Conservation (phyloP, 495 filamentous ascomycete genomes). For the Podospora sp. region DNA sequence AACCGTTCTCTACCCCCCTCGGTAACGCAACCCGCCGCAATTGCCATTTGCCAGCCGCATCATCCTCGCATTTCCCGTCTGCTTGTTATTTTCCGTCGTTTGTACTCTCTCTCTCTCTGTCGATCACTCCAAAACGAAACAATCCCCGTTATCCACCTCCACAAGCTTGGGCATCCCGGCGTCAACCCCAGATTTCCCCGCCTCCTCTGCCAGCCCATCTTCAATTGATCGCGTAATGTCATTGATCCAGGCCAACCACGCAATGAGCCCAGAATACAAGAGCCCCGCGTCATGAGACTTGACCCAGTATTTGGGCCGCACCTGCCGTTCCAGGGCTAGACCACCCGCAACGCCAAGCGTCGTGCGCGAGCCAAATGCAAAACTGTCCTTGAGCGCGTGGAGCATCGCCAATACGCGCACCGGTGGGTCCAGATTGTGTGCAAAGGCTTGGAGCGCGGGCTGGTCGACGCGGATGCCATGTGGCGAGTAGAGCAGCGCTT, state of each 20-base stretch:
- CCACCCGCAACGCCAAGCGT: neutral
- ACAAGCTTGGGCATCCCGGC: neutral
- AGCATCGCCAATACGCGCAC: neutral
- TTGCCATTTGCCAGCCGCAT: too few species aligned
- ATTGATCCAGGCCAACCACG: neutral
- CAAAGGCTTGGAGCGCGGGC: neutral
- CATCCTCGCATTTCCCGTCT: too few species aligned
- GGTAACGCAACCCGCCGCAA: too few species aligned
- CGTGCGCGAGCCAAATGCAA: neutral
- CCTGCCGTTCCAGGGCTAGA: neutral
- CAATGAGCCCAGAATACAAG: neutral
- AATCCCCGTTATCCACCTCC: constrained; percentile 71
- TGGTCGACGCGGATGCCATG: constrained; percentile 6
- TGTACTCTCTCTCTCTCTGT: constrained; percentile 6
- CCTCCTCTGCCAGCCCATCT: neutral
- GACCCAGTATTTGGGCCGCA: neutral
- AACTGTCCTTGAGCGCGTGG: constrained; percentile 1
- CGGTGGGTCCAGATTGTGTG: neutral
- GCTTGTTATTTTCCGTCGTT: too few species aligned
- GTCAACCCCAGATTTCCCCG: neutral
- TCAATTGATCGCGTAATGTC: neutral
- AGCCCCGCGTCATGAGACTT: neutral
- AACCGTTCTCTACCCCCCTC: too few species aligned
- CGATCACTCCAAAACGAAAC: constrained; percentile 34
- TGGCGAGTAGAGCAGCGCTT: constrained; percentile 1